These are phyloP conservation scores for Pseudogymnoascus sp. DNA, from an alignment of 2,329 filamentous ascomycete species.

Conservation along the genomic window DNA sequence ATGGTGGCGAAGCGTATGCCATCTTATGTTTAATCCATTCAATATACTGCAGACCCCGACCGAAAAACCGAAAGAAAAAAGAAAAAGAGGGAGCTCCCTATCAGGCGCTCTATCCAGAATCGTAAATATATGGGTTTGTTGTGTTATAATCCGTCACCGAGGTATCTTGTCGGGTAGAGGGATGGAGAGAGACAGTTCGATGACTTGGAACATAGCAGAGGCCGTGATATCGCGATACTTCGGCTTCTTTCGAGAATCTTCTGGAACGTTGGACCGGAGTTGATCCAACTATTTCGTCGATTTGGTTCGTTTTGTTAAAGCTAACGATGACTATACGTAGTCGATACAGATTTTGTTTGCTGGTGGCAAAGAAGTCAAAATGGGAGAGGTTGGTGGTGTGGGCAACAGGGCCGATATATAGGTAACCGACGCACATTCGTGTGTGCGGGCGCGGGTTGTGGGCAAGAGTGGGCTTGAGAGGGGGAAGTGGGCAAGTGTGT, in stretches of 20 bases:
- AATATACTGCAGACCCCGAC: constrained; percentile 3
- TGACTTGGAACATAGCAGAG: constrained; percentile 9
- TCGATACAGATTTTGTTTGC: constrained; percentile 6
- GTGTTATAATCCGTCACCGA: constrained; percentile 9
- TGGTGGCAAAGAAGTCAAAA: constrained; percentile 5
- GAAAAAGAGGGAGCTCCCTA: background rate
- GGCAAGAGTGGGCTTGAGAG: background rate
- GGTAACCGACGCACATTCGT: background rate
- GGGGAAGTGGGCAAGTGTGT: background rate
- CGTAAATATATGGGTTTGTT: constrained; percentile 7
- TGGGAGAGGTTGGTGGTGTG: constrained; percentile 5
- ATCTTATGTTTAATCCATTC: constrained; percentile 8
- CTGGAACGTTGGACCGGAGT: constrained; percentile 2
- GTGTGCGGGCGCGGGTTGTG: background rate
- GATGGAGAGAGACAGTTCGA: constrained; percentile 1
- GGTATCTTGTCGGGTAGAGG: constrained; percentile 10
- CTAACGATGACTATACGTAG: background rate
- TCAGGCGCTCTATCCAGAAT: constrained; percentile 5
- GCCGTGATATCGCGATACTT: constrained; percentile 1
- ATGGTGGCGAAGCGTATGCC: constrained; percentile 16
- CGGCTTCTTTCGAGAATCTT: background rate
- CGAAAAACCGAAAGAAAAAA: constrained; percentile 7
- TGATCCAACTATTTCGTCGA: constrained; percentile 4
- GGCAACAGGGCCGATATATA: constrained; percentile 1
- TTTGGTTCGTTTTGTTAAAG: background rate